phyloP scores from a whole-genome alignment of 2,329 filamentous ascomycete genomes.

The Emydomyces testavorans region DNA sequence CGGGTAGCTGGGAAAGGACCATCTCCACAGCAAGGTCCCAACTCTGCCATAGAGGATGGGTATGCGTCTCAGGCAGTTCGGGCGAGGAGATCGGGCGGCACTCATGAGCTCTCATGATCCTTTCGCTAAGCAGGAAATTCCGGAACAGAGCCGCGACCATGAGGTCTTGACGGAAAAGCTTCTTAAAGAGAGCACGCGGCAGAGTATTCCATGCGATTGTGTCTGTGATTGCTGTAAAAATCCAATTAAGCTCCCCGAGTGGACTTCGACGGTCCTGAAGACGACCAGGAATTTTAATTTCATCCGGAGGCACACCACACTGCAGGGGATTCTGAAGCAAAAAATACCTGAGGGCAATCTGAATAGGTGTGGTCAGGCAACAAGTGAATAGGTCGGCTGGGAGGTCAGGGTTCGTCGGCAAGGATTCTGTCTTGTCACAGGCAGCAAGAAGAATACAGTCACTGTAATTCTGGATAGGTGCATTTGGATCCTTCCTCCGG shows the following conservation, averaged over 20 bases:
- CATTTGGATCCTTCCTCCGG: conserved; percentile 61
- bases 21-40: conserved; percentile 97
- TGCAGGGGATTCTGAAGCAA: conserved; percentile 77
- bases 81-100: conserved; percentile 91
- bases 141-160: conserved; percentile 98
- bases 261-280: conserved; percentile 88
- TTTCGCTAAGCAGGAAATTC: conserved; percentile 87
- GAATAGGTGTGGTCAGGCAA: conserved; percentile 91
- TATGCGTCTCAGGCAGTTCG: conserved; percentile 82
- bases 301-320: conserved; percentile 58
- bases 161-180: conserved; percentile 90
- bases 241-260: conserved; percentile 95
- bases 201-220: conserved; percentile 97
- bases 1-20: conserved; percentile 78
- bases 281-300: conserved; percentile 79
- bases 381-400: conserved; percentile 93
- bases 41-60: conserved; percentile 90
- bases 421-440: conserved; percentile 77
- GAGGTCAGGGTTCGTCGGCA: conserved; percentile 86
- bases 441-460: conserved; percentile 89
- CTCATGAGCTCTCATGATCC: conserved; percentile 92
- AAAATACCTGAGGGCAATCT: conserved; percentile 94
- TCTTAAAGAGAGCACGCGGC: conserved; percentile 81
- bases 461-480: conserved; percentile 52
- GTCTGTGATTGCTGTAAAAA: conserved; percentile 96